These are phyloP conservation scores for Hypoxylon fragiforme DNA, from an alignment of 495 filamentous ascomycete genomes.

Conservation along the genomic window DNA sequence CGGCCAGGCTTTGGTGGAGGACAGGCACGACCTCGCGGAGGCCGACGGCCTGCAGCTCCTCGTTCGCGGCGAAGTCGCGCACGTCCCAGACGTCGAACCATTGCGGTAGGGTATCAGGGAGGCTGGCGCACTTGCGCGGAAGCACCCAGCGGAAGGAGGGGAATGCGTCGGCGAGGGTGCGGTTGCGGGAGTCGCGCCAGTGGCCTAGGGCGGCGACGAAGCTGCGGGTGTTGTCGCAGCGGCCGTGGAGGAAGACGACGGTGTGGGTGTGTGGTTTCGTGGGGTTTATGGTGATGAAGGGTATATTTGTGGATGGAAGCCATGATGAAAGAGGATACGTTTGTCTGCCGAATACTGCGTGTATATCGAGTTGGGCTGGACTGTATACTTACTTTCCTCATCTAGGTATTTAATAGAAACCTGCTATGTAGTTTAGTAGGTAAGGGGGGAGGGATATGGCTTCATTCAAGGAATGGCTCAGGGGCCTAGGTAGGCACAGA, in stretches of 20 bases:
- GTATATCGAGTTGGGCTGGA: neutral
- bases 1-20: constrained; percentile 22
- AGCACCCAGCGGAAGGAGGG: constrained; percentile 50
- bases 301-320: constrained; percentile 22
- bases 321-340: constrained; percentile 1
- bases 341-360: no score
- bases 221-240: constrained; percentile 55
- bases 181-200: constrained; percentile 35
- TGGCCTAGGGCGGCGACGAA: constrained; percentile 54
- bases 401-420: neutral
- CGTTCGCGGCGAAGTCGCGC: constrained; percentile 36
- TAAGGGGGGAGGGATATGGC: no score
- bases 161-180: constrained; percentile 39
- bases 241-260: constrained; percentile 63
- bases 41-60: constrained; percentile 42
- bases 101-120: constrained; percentile 43
- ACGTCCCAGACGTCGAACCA: constrained; percentile 50
- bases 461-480: no score
- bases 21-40: constrained; percentile 37
- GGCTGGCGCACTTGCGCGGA: constrained; percentile 48
- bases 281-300: constrained; percentile 27
- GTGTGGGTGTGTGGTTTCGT: constrained; percentile 56
- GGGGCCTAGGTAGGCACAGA: no score
- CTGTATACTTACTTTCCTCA: neutral
- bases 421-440: no score